These are phyloP conservation scores for Cucurbita maxima DNA, from an alignment of 306 rosid genomes.

Conservation along the genomic window DNA sequence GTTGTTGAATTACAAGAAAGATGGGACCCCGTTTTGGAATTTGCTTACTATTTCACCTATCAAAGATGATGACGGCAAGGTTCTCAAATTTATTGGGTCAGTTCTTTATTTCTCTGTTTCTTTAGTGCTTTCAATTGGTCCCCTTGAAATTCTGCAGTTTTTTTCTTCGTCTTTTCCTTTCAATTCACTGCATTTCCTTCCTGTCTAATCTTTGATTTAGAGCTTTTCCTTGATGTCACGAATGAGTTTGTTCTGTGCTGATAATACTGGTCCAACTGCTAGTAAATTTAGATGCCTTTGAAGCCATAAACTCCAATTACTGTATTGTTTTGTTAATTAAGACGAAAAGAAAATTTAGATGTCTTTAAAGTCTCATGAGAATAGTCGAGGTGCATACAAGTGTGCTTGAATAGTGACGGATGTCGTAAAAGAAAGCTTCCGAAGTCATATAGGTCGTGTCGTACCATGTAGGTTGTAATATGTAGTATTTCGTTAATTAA, in stretches of 20 bases:
- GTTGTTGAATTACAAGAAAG: constrained; percentile 81
- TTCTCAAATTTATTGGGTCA: constrained; percentile 81
- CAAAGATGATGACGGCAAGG: constrained; percentile 61
- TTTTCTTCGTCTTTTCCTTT: background rate
- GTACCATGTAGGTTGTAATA: background rate
- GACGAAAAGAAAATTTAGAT: background rate
- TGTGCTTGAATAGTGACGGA: no score
- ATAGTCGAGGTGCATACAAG: background rate
- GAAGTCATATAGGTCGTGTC: no score
- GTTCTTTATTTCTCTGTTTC: constrained; percentile 3
- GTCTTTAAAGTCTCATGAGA: background rate
- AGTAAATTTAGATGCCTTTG: background rate
- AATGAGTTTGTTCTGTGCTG: background rate
- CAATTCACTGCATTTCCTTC: background rate
- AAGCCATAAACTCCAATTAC: background rate
- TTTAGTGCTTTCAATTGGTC: background rate
- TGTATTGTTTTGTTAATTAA: background rate
- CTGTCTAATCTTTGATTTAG: background rate
- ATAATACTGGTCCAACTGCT: background rate
- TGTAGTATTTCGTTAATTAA: no score
- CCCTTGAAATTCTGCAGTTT: background rate
- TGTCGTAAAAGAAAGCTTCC: no score
- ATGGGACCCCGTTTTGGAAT: constrained; percentile 91
- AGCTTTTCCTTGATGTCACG: background rate
- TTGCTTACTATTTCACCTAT: constrained; percentile 85